Evolutionary conservation across 768 basidiomycete species (phyloP).

Genomic region (Lactarius psammicola): DNA sequence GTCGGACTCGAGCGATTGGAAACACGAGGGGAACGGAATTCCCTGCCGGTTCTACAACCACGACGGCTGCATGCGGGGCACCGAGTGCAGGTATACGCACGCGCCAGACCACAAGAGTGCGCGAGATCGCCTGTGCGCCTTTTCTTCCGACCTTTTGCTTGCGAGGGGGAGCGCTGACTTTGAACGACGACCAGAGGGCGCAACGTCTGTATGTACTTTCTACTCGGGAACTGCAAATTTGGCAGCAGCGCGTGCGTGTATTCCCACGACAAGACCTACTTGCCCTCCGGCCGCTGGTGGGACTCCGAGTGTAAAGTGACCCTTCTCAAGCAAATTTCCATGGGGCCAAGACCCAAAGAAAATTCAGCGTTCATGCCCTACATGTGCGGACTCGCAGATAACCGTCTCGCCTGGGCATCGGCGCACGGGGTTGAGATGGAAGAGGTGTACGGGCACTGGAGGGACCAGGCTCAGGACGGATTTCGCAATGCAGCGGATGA

Average conservation of each 20-base stretch:
- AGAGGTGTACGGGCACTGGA: neutral
- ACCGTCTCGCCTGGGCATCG: constrained; percentile 14
- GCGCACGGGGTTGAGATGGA: constrained; percentile 11
- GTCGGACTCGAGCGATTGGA: constrained; percentile 55
- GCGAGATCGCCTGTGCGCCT: constrained; percentile 51
- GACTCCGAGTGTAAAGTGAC: constrained; percentile 1
- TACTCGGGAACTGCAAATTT: constrained; percentile 44
- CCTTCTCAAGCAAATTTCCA: neutral
- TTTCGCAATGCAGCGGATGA: neutral
- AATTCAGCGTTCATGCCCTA: constrained; percentile 9
- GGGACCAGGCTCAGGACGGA: neutral
- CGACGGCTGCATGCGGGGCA: constrained; percentile 46
- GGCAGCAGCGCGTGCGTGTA: constrained; percentile 45
- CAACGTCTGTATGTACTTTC: constrained; percentile 48
- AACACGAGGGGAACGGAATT: constrained; percentile 49
- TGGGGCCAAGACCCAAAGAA: neutral
- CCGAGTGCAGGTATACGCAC: constrained; percentile 48
- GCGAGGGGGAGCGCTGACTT: neutral
- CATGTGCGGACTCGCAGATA: constrained; percentile 1
- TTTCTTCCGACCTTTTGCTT: neutral
- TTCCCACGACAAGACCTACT: constrained; percentile 46
- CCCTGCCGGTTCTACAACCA: constrained; percentile 61
- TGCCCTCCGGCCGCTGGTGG: constrained; percentile 52
- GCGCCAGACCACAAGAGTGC: constrained; percentile 55
- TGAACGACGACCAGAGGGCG: constrained; percentile 42